Evolutionary conservation across 2,329 filamentous ascomycete species (phyloP).

Genomic region (Lasiodiplodia hormozganensis): DNA sequence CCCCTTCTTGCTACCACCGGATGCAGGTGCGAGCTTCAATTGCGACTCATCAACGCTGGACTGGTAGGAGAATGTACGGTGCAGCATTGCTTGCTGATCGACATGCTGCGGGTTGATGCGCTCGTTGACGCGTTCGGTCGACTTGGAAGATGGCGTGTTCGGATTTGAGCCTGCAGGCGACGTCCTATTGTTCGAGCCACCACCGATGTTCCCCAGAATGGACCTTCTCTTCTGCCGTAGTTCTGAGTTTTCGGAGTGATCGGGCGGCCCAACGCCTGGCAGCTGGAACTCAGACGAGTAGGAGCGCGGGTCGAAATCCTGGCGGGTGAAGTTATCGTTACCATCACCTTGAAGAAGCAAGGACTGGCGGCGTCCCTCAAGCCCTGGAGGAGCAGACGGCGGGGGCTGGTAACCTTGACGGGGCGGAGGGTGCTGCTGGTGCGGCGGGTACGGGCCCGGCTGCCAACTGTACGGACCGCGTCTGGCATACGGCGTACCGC

Average conservation of each 20-base stretch:
- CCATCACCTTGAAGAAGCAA: background rate
- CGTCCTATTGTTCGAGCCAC: slow-evolving; percentile 32
- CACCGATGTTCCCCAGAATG: slow-evolving; percentile 48
- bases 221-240: slow-evolving; percentile 21
- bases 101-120: slow-evolving; percentile 31
- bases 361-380: slow-evolving; percentile 3
- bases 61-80: slow-evolving; percentile 37
- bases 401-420: slow-evolving; percentile 10
- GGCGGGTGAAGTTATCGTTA: slow-evolving; percentile 6
- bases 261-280: slow-evolving; percentile 45
- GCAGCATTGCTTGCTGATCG: slow-evolving; percentile 15
- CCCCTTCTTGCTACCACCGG: background rate
- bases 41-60: slow-evolving; percentile 34
- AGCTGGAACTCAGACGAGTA: slow-evolving; percentile 51
- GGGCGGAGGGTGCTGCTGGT: background rate
- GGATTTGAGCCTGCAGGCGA: slow-evolving; percentile 8
- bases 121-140: slow-evolving; percentile 33
- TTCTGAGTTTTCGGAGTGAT: slow-evolving; percentile 5
- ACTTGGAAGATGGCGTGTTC: slow-evolving; percentile 28
- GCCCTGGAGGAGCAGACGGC: slow-evolving; percentile 1
- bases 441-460: background rate
- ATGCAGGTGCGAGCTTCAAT: background rate
- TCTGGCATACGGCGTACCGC: slow-evolving; percentile 8
- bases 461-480: slow-evolving; percentile 9
- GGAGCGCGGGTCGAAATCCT: slow-evolving; percentile 42